A percentile compares a stretch with the other conserved stretches of the same genome.
These are phyloP conservation scores for Vigna angularis DNA, from an alignment of 306 rosid species.

Conservation along the genomic window DNA sequence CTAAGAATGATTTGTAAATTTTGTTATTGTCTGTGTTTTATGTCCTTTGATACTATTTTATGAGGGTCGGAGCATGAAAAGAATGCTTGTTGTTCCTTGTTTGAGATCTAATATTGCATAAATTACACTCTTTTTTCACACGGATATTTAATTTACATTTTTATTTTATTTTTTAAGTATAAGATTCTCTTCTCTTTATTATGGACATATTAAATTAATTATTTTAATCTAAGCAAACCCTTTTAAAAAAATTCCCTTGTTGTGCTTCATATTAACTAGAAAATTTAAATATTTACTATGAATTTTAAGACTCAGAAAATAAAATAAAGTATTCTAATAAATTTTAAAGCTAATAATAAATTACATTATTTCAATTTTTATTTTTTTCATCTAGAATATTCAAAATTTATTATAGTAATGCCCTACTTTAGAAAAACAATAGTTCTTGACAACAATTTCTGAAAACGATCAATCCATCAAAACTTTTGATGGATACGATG, in stretches of 20 bases:
- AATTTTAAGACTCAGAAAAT: background rate
- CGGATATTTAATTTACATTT: background rate
- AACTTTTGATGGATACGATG: too few species aligned
- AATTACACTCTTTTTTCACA: too few species aligned
- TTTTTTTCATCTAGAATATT: too few species aligned
- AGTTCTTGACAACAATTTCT: too few species aligned
- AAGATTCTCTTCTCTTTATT: background rate
- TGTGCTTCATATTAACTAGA: background rate
- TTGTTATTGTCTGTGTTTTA: background rate
- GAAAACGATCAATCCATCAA: too few species aligned
- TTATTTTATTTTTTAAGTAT: background rate
- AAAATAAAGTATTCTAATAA: background rate
- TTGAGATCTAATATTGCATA: background rate
- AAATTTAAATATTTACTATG: background rate
- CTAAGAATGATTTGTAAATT: slow-evolving; percentile 27
- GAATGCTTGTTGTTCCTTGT: background rate
- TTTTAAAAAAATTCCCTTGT: background rate
- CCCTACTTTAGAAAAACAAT: too few species aligned
- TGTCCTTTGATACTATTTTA: too few species aligned
- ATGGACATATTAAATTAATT: background rate
- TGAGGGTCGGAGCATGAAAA: too few species aligned
- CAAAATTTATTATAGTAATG: too few species aligned
- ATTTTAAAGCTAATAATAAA: background rate
- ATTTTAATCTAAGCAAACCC: too few species aligned
- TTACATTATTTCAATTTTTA: background rate